phyloP scores from a whole-genome alignment of 2,329 filamentous ascomycete genomes.

The Talaromyces verruculosus region DNA sequence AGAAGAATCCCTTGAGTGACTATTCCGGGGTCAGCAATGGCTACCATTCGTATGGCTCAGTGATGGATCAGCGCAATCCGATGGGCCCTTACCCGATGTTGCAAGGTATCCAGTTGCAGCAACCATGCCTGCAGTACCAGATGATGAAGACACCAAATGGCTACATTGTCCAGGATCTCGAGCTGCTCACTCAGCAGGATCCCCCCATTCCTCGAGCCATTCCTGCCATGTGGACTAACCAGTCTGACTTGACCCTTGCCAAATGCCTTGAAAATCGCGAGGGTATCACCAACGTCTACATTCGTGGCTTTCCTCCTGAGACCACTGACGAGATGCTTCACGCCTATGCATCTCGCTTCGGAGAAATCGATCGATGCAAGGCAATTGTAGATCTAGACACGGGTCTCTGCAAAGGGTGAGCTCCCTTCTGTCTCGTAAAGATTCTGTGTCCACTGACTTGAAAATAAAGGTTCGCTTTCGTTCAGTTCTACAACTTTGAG shows the following conservation, averaged over 20 bases:
- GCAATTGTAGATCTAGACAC: constrained; percentile 95
- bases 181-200: constrained; percentile 69
- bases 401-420: constrained; percentile 92
- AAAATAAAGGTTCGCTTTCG: constrained; percentile 80
- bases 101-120: constrained; percentile 60
- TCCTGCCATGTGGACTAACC: constrained; percentile 78
- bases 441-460: constrained; percentile 27
- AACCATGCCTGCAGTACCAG: constrained; percentile 41
- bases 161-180: constrained; percentile 54
- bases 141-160: constrained; percentile 49
- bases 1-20: constrained; percentile 58
- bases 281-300: constrained; percentile 97
- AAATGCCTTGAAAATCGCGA: constrained; percentile 93
- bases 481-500: constrained; percentile 84
- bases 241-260: constrained; percentile 84
- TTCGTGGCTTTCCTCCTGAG: constrained; percentile 90
- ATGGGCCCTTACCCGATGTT: constrained; percentile 48
- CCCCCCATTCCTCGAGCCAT: constrained; percentile 84
- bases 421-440: constrained; percentile 23
- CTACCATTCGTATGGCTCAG: constrained; percentile 57
- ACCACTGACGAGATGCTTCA: constrained; percentile 89
- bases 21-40: constrained; percentile 58
- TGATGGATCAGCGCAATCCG: constrained; percentile 59
- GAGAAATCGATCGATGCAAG: constrained; percentile 93
- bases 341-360: constrained; percentile 81